phyloP scores from a whole-genome alignment of 116 monocot species.

The Iris pallida region DNA sequence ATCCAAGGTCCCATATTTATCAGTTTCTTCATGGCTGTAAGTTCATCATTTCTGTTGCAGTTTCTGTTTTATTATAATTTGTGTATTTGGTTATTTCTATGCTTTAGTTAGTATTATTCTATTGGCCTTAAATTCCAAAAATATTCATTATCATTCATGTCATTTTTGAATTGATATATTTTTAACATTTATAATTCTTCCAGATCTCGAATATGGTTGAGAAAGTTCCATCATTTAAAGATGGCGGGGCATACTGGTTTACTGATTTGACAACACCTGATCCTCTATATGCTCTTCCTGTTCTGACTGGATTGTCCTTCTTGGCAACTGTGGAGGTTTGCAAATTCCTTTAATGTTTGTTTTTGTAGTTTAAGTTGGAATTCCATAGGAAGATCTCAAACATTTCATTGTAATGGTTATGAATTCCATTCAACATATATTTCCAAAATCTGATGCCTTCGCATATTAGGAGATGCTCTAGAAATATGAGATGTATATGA shows the following conservation, averaged over 20 bases:
- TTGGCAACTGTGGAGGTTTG: constrained; percentile 85
- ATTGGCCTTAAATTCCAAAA: too few relatives aligned
- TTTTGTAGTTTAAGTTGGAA: not conserved
- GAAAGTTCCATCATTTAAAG: constrained; percentile 94
- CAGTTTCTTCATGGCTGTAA: constrained; percentile 95
- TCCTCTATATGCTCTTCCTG: constrained; percentile 69
- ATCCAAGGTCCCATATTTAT: constrained; percentile 96
- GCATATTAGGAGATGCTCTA: too few relatives aligned
- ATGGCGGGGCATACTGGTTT: constrained; percentile 88
- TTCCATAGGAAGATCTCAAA: not conserved
- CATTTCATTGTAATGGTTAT: not conserved
- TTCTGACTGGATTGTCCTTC: constrained; percentile 73
- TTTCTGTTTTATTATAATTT: not conserved
- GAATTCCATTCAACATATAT: too few relatives aligned
- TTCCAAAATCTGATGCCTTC: too few relatives aligned
- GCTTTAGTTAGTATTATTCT: not conserved
- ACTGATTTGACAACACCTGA: constrained; percentile 96
- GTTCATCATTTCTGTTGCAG: constrained; percentile 13
- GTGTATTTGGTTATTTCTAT: too few relatives aligned
- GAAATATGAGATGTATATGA: too few relatives aligned
- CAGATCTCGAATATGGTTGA: constrained; percentile 97
- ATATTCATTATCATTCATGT: not conserved
- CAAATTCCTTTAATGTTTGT: not conserved
- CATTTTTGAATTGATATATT: not conserved
- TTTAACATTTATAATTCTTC: constrained; percentile 13